Conservation (phyloP, 495 filamentous ascomycete genomes). For the Thermothielavioides terrestris region DNA sequence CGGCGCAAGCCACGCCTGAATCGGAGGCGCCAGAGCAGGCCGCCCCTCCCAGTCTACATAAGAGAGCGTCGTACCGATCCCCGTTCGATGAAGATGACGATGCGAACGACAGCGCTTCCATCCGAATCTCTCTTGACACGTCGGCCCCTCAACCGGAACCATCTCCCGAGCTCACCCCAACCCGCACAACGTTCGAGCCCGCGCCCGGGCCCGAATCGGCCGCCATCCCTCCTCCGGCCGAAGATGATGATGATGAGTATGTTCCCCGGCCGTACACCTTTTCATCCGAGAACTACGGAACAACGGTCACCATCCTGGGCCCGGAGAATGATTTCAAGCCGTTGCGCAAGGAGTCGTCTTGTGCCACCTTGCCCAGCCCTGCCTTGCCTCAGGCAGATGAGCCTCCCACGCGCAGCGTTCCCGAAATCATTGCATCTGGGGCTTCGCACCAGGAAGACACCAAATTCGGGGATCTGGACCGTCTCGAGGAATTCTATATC, state of each 20-base stretch:
- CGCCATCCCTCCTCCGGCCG: slow-evolving; percentile 8
- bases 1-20: slow-evolving; percentile 14
- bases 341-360: slow-evolving; percentile 23
- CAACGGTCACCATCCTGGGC: slow-evolving; percentile 39
- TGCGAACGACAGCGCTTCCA: slow-evolving; percentile 34
- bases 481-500: slow-evolving; percentile 30
- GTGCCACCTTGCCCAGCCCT: slow-evolving; percentile 17
- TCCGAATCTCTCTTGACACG: slow-evolving; percentile 35
- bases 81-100: slow-evolving; percentile 29
- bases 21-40: slow-evolving; percentile 1
- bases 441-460: neutral
- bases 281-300: slow-evolving; percentile 28
- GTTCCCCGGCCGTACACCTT: slow-evolving; percentile 30
- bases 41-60: slow-evolving; percentile 9
- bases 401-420: slow-evolving; percentile 5
- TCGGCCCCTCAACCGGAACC: slow-evolving; percentile 11
- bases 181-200: slow-evolving; percentile 18
- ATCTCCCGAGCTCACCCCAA: slow-evolving; percentile 26
- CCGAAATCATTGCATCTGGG: slow-evolving; percentile 9
- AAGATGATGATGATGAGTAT: slow-evolving; percentile 33
- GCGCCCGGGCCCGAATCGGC: slow-evolving; percentile 8
- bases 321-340: slow-evolving; percentile 33
- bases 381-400: slow-evolving; percentile 18
- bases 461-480: slow-evolving; percentile 15
- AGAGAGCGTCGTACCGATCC: slow-evolving; percentile 32